Conservation (phyloP, 1,139 yeast genomes). For the Yamadazyma pseudoaaseri region DNA sequence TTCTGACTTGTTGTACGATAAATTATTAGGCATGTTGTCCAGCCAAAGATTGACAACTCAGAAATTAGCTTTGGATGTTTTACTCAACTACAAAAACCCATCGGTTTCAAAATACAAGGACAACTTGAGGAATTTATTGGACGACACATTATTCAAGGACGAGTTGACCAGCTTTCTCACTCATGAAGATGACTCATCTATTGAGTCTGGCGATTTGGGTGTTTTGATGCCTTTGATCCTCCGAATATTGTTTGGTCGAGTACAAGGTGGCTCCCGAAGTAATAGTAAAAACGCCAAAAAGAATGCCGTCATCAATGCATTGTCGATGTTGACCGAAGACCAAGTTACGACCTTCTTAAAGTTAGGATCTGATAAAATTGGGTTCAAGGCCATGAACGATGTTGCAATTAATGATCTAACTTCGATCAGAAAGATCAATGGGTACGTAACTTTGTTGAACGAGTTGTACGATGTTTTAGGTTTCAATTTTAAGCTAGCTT, state of each 20-base stretch:
- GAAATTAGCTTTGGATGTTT: constrained; percentile 66
- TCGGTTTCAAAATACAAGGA: constrained; percentile 67
- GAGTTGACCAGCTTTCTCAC: constrained; percentile 68
- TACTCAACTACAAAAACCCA: constrained; percentile 65
- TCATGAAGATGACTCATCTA: constrained; percentile 45
- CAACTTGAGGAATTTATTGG: constrained; percentile 70
- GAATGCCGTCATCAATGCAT: constrained; percentile 68
- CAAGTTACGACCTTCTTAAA: constrained; percentile 59
- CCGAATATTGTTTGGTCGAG: constrained; percentile 83
- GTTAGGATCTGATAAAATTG: constrained; percentile 60
- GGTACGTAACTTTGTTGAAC: constrained; percentile 67
- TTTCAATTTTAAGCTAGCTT: constrained; percentile 48
- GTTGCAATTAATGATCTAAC: constrained; percentile 15
- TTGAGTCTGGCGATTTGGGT: constrained; percentile 61
- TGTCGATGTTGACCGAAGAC: constrained; percentile 59
- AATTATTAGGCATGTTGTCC: constrained; percentile 57
- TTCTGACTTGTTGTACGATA: constrained; percentile 51
- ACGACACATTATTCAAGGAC: constrained; percentile 82
- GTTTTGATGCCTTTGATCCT: constrained; percentile 69
- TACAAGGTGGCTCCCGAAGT: constrained; percentile 57
- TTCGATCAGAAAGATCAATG: constrained; percentile 55
- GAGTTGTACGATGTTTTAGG: constrained; percentile 69
- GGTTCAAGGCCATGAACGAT: constrained; percentile 40
- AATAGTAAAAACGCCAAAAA: constrained; percentile 75
- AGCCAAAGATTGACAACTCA: constrained; percentile 66